phyloP scores from a whole-genome alignment of 139 green algal species.

The Parachlorella kessleri region DNA sequence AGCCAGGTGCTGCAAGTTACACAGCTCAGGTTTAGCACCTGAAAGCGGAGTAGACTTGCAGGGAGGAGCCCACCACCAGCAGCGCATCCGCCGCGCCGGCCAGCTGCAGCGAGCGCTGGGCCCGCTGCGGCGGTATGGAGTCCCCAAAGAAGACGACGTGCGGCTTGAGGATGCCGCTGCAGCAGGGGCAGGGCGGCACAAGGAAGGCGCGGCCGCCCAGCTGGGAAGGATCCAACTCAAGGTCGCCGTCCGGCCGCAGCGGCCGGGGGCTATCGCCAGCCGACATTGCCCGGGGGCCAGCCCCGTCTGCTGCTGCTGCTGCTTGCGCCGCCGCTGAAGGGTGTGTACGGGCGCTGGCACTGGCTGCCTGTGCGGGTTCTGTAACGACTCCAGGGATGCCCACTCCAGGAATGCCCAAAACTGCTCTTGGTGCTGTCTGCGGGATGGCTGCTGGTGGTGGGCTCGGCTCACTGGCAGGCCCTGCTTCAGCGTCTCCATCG shows the following conservation, averaged over 20 bases:
- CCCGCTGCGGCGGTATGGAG: conserved; percentile 48
- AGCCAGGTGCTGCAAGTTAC: background rate
- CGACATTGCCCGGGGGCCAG: no score
- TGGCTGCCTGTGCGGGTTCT: no score
- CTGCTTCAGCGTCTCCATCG: no score
- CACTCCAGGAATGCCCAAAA: no score
- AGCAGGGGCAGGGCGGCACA: conserved; percentile 70
- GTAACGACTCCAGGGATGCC: no score
- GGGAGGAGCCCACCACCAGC: conserved; percentile 70
- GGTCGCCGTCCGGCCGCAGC: conserved; percentile 84
- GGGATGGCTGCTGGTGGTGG: no score
- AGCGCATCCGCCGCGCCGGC: conserved; percentile 43
- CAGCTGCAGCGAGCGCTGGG: conserved; percentile 35
- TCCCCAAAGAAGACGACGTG: conserved; percentile 91
- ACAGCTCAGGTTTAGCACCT: background rate
- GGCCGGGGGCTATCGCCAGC: no score
- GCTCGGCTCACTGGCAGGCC: no score
- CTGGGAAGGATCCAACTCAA: conserved; percentile 57
- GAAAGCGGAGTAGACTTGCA: conserved; percentile 57
- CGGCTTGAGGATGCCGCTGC: conserved; percentile 83
- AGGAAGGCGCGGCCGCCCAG: conserved; percentile 57
- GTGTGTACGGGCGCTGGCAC: no score
- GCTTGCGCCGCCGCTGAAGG: no score
- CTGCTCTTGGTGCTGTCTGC: no score
- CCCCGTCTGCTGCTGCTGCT: no score